Evolutionary conservation across 2,329 filamentous ascomycete genomes (phyloP), one percentile per base, ranked within the genome.

Genomic region (Aureobasidium mangrovei): DNA sequence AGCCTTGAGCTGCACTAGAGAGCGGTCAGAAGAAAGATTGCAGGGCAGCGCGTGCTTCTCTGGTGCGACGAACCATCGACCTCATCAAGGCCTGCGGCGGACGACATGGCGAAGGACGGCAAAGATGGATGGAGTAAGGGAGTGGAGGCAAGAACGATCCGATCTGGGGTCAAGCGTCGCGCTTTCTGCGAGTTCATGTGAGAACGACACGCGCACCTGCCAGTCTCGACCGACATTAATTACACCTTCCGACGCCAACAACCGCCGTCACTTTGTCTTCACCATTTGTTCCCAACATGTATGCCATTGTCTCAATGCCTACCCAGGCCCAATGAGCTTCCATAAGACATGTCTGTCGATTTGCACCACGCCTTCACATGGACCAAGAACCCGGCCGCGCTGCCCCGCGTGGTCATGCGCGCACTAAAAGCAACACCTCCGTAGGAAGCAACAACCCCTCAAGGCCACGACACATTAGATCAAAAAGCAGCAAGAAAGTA

Each of bases 1-100:
- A 43, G 77, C 74, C 67, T 81, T 82, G 52, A 83, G 70, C 60
- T 81, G 76, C 45, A 70, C 75, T 78, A 61, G 18, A 18, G 12
- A 39, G 6, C 6, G 4, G 18, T 56, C 27, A 56, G 49, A 4
- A 36, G n/a, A 38, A 1, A 8, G 36, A 18, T 27, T 35, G 3
- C 3, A 1, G 24, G 6, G 18, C 6, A 32, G 8, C 9, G n/a
- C 18, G n/a, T 12, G 10, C 26, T 40, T 29, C n/a, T 3, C 18
- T 18, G 18, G 18, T 18, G 18, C 18, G 8, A 56, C 59, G 28
- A 56, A 65, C 63, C 58, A 54, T 69, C 64, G 27, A 68, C 62
- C 47, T 67, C 62, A 31, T 64, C 62, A 12, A 67, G 58, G 9
- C 64, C 64, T n/a, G 62, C 64, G 24, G 64, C 59, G n/a, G 60